Evolutionary conservation across 805 yeast genomes (phyloP).

Genomic region (Lachancea meyersii): DNA sequence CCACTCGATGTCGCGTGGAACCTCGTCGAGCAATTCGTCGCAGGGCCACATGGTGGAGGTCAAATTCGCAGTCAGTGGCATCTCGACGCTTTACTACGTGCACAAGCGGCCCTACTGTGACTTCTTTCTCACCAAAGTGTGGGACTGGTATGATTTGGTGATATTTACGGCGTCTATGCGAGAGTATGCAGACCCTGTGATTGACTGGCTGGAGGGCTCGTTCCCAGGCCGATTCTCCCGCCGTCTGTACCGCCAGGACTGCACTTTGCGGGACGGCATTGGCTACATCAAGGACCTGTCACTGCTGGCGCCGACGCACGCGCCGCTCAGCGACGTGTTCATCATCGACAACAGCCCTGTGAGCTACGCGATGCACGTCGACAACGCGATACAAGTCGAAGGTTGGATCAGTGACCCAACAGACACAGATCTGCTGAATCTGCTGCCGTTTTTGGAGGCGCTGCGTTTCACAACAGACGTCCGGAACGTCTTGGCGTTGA

Average conservation of each 20-base stretch:
- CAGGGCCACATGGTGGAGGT: constrained; percentile 77
- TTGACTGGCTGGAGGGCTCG: constrained; percentile 74
- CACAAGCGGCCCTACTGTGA: constrained; percentile 91
- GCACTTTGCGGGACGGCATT: constrained; percentile 68
- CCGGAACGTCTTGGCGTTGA: constrained; percentile 65
- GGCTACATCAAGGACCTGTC: constrained; percentile 78
- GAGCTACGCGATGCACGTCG: constrained; percentile 74
- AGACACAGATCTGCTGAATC: constrained; percentile 73
- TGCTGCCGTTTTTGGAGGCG: constrained; percentile 58
- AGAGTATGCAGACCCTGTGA: constrained; percentile 96
- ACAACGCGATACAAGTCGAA: constrained; percentile 87
- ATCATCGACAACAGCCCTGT: constrained; percentile 92
- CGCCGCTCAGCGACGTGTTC: constrained; percentile 43
- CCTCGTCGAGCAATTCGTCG: constrained; percentile 23
- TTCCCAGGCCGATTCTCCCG: constrained; percentile 47
- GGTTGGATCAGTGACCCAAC: constrained; percentile 98
- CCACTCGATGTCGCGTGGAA: constrained; percentile 73
- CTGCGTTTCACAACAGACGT: constrained; percentile 81
- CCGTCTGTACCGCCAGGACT: constrained; percentile 72
- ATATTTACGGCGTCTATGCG: constrained; percentile 92
- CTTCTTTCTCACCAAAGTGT: constrained; percentile 67
- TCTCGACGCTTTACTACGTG: constrained; percentile 80
- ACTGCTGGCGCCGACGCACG: constrained; percentile 2
- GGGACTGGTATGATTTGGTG: constrained; percentile 82
- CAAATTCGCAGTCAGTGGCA: constrained; percentile 46